Evolutionary conservation across 345 rosid genomes (phyloP), one percentile per base, ranked within the genome.

Genomic region (Populus alba): DNA sequence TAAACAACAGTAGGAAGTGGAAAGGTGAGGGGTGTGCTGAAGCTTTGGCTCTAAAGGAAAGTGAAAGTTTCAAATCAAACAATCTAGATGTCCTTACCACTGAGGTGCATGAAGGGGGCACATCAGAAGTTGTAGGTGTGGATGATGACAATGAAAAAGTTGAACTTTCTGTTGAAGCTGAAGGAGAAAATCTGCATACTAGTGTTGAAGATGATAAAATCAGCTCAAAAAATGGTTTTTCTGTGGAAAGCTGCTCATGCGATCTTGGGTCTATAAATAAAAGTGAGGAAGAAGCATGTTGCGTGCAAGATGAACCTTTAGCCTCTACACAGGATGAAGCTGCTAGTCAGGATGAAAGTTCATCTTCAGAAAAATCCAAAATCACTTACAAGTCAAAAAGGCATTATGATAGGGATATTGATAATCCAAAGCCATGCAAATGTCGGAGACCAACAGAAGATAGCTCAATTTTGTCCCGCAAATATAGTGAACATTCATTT

Each of bases 371-470:
- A 79, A 82, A 73, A 49, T 82, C 79, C 62, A 87, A 87, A 74
- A 69, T 70, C 74, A 80, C 75, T 77, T 70, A 51, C 49, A 91
- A 89, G 85, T 68, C 87, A 23, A 96, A 96, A 85, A 89, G 99
- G 86, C 91, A 89, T 78, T 85, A 80, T 76, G 97, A 92, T 75
- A 76, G 85, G 86, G 87, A 89, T 81, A 86, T 91, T 66, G 90
- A 90, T 82, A 96, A 92, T 72, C 98, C 99, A 73, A 96, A 96
- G 84, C 93, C 95, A 31, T 90, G 95, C 88, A 96, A 96, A 81
- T 90, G 76, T 71, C 85, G 80, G 66, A 89, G 84, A 85, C 88
- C 93, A 31, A 76, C 80, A 27, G 89, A 83, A 73, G 88, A 89
- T 77, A 77, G 86, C 77, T 78, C 71, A 72, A 71, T 57, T 82